Base-by-base conservation (phyloP, 345 rosid genomes). In the Sisymbrium irio region DNA sequence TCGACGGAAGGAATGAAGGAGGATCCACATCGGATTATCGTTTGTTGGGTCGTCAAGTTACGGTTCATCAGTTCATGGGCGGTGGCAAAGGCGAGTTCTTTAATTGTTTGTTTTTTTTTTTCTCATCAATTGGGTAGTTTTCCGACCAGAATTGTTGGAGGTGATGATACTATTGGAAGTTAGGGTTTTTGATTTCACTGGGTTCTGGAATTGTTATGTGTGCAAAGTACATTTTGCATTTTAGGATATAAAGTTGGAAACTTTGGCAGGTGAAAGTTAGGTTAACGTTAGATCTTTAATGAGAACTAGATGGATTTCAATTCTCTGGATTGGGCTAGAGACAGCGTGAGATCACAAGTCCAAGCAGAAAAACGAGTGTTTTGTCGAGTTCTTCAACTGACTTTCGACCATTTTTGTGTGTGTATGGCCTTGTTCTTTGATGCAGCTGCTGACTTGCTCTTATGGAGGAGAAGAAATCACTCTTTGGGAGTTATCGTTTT, bases 391-490 rank as follows among this genome's bases (percentile, higher is more conserved):
- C 36, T 55, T 35, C 10, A 18, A 67, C 13, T 9, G 7, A 40
- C 3, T 3, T 25, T 58, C 28, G 37, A 30, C 7, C 28, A n/a
- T 50, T 64, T 50, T 54, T 28, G 46, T 46, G 25, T 28, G 46
- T 46, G 25, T 39, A 65, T 59, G 73, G 57, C 30, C 47, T 71
- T 59, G 40, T 71, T 71, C 13, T 30, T 39, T 58, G 14, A 20
- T 71, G 58, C 69, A 94, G 97, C 83, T 83, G 95, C 93, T 56
- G 97, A 94, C 64, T 75, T 91, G 33, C 85, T 88, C 27, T 72
- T 88, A 80, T 95, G 99, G 97, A 89, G 81, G 84, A 87, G 76
- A 58, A 51, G 82, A 41, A 85, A 40, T 68, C 82, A 74, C 49
- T 88, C 97, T 32, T 71, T 88, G 13, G 92, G 90, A n/a, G 82